Percentiles rank a stretch among this genome's conserved stretches.
phyloP scores from a whole-genome alignment of 2,329 filamentous ascomycete species.

The Fusarium udum region DNA sequence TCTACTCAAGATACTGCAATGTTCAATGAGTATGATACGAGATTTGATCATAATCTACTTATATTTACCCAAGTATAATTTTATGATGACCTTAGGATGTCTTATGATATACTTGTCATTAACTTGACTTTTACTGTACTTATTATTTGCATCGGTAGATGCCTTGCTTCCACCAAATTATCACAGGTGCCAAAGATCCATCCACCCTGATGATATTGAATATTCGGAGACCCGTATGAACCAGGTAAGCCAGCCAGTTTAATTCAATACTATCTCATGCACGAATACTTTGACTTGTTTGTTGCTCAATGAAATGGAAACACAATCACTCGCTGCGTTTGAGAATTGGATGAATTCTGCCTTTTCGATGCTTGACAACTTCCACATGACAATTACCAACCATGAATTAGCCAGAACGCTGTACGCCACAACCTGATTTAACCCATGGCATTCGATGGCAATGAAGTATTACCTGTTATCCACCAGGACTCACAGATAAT shows the following conservation, averaged over 20 bases:
- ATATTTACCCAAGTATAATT: neutral
- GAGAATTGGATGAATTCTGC: neutral
- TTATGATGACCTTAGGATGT: neutral
- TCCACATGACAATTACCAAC: neutral
- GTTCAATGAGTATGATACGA: neutral
- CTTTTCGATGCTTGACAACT: neutral
- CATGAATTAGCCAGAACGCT: neutral
- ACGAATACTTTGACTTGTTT: neutral
- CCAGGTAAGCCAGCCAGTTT: neutral
- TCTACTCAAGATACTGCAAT: neutral
- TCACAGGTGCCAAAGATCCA: neutral
- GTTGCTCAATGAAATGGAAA: neutral
- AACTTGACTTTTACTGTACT: fast-evolving
- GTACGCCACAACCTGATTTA: neutral
- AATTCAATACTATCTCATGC: neutral
- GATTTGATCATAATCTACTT: neutral
- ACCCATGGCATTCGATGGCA: neutral
- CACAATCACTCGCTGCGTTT: neutral
- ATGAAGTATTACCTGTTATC: neutral
- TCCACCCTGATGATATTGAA: neutral
- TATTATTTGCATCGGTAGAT: neutral
- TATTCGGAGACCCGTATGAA: neutral
- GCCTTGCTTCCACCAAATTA: neutral
- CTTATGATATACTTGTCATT: neutral
- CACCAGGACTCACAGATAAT: neutral